Percentiles rank a stretch among this genome's conserved stretches.
Conservation (phyloP, 108 stramenopile genomes). For the Asterionellopsis glacialis region DNA sequence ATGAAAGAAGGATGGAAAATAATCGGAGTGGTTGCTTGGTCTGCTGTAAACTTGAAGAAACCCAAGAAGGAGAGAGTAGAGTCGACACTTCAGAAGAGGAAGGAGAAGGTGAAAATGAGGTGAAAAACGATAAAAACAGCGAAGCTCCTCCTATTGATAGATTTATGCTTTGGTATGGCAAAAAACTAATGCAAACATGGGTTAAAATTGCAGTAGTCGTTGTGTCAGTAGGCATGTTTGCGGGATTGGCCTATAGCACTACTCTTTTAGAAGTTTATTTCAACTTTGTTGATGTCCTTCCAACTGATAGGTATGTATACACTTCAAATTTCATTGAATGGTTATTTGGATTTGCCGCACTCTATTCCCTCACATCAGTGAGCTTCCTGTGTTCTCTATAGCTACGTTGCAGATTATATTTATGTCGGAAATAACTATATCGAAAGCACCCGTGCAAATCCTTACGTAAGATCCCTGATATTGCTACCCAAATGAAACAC, state of each 20-base stretch:
- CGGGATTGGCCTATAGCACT: neutral
- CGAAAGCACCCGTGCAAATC: too few relatives aligned
- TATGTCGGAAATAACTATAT: too few relatives aligned
- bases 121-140: neutral
- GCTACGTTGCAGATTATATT: too few relatives aligned
- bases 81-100: neutral
- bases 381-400: too few relatives aligned
- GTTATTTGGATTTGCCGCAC: too few relatives aligned
- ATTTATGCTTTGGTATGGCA: slow-evolving; percentile 10
- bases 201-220: slow-evolving; percentile 1
- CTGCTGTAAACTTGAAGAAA: neutral
- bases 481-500: too few relatives aligned
- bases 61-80: too few relatives aligned
- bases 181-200: neutral
- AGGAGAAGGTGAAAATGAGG: neutral
- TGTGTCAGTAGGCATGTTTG: neutral
- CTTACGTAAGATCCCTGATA: too few relatives aligned
- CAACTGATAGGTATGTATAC: slow-evolving; percentile 12
- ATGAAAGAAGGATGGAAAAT: neutral
- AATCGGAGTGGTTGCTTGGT: neutral
- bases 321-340: too few relatives aligned
- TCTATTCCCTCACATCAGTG: too few relatives aligned
- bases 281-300: slow-evolving; percentile 12
- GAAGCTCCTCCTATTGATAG: too few relatives aligned
- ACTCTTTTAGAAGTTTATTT: neutral